phyloP scores from a whole-genome alignment of 176 grass and related monocot genomes.

The Hordeum marinum region DNA sequence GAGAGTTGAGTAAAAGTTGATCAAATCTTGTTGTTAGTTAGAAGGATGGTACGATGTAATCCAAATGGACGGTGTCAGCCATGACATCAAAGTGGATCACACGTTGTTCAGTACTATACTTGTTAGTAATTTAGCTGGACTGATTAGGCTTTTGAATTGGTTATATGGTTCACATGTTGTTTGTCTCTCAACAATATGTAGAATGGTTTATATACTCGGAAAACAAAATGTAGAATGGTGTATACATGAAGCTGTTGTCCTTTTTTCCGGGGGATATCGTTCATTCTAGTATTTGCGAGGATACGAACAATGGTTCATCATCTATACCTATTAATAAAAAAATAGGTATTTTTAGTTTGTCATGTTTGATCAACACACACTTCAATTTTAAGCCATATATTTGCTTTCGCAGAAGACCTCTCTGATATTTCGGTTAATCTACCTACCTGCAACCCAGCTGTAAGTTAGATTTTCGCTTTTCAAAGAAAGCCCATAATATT shows the following conservation, averaged over 20 bases:
- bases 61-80: not conserved
- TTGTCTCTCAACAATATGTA: not conserved
- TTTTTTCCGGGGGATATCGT: not conserved
- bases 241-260: not conserved
- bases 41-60: not conserved
- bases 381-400: too few relatives aligned
- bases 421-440: too few relatives aligned
- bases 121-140: not conserved
- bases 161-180: not conserved
- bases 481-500: too few relatives aligned
- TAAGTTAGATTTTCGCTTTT: too few relatives aligned
- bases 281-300: not conserved
- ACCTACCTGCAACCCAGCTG: too few relatives aligned
- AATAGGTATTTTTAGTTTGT: too few relatives aligned
- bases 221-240: not conserved
- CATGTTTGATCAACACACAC: too few relatives aligned
- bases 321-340: too few relatives aligned
- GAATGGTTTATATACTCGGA: too few relatives aligned
- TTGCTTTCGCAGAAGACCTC: too few relatives aligned
- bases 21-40: not conserved
- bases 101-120: not conserved
- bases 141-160: not conserved
- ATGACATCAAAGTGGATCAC: not conserved
- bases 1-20: not conserved
- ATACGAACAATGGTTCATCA: not conserved